Evolutionary conservation across 2,329 filamentous ascomycete species (phyloP), one percentile per base, ranked within the genome.

Genomic region (Alternaria longipes): DNA sequence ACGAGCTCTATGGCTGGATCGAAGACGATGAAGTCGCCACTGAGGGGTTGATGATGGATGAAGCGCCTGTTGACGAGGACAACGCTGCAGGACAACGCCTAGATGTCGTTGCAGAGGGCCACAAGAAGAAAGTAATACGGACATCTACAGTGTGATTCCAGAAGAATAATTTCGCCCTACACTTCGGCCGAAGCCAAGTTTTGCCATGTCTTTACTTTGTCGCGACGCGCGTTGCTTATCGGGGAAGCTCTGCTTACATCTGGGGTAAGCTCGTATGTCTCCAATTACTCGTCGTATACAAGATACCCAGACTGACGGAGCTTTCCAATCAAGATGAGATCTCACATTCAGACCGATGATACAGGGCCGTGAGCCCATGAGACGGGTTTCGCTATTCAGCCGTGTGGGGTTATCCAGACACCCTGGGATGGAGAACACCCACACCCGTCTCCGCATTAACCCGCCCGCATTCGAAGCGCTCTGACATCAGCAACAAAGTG

Each of bases 1-100:
- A 90, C 60, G 90, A 92, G 64, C 87, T 91, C 70, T 92, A 91
- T 70, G 90, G 89, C 14, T 93, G 90, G 90, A 85, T 85, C 40
- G 86, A 90, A 54, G 89, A 90, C 58, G 84, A 86, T 56, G 83
- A 85, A 52, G 80, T 82, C 34, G 75, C 78, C 12, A 76, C 78
- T 32, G 80, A 81, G 62, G 80, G 79, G 28, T 63, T 79, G 2
- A 50, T 80, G 54, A 70, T 80, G 47, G 69, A 76, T 46, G 78
- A 78, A 60, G 59, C 62, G 61, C 59, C 66, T 26, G 57, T 61
- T 34, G 47, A 55, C 5, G 56, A 65, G 49, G 60, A 64, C 34
- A 52, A 68, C 28, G 45, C 53, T 60, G 62, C 63, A 68, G 58
- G 47, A 63, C 55, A 67, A 54, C 57, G 42, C 40, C 61, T 68